Conservation (phyloP, 2,329 filamentous ascomycete species). For the Rutstroemia sp. region DNA sequence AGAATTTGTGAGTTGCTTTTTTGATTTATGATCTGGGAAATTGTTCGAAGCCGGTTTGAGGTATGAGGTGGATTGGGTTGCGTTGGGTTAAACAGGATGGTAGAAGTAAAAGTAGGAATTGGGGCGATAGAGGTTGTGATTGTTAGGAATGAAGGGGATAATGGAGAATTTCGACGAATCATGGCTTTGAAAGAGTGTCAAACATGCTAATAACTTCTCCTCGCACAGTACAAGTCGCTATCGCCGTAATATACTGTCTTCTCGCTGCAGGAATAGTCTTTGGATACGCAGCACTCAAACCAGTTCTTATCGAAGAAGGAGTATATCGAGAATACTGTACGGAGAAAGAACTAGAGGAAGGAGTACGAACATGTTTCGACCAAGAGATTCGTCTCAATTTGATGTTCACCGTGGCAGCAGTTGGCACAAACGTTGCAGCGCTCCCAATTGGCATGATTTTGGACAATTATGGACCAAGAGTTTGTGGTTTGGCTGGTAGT, state of each 20-base stretch:
- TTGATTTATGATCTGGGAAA: background rate
- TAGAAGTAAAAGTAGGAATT: background rate
- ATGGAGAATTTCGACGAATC: no score
- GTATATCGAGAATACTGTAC: conserved; percentile 63
- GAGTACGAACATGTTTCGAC: conserved; percentile 45
- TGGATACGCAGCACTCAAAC: conserved; percentile 79
- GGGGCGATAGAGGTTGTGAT: background rate
- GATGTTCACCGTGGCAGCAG: conserved; percentile 88
- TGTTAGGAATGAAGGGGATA: background rate
- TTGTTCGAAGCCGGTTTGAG: background rate
- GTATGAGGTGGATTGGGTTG: no score
- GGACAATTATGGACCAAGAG: conserved; percentile 72
- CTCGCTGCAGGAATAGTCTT: conserved; percentile 75
- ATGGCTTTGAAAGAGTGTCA: background rate
- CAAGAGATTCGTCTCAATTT: conserved; percentile 68
- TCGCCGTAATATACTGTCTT: conserved; percentile 65
- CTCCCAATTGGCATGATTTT: conserved; percentile 80
- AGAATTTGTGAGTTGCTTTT: conserved; percentile 26
- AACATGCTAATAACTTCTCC: conserved; percentile 8
- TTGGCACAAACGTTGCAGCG: conserved; percentile 80
- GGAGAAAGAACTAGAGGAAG: conserved; percentile 40
- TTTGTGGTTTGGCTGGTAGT: conserved; percentile 66
- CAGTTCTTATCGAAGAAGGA: conserved; percentile 65
- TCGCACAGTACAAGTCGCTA: conserved; percentile 55
- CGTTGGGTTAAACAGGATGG: no score